Evolutionary conservation across 768 basidiomycete species (phyloP), one percentile per base, ranked within the genome.

Genomic region (Neoboletus subvelutipes): DNA sequence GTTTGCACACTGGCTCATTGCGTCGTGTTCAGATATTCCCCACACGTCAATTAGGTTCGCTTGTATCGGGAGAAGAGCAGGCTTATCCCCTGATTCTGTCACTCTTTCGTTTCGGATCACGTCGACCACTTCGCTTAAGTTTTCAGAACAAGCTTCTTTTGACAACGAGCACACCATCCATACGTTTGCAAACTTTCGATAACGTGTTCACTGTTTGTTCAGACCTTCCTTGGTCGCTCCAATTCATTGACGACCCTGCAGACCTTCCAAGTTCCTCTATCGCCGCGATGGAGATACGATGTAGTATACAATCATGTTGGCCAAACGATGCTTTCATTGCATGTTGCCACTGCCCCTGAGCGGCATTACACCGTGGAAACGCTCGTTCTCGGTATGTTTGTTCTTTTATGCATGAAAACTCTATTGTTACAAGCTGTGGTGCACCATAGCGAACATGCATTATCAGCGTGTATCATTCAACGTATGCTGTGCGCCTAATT

Each of bases 391-490:
- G 45, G 49, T 59, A 61, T 66, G 46, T 56, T 29, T 45, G 53
- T 51, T 26, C 40, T 52, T 41, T 42, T 45, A 31, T 47, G n/a
- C 50, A 42, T 53, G 58, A 54, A 65, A 69, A 52, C 55, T 60
- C 43, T 64, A 66, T 68, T 55, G 52, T 48, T 47, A 55, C 52
- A 45, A 60, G 53, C 62, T 56, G 60, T 67, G 61, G 56, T 58
- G 47, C 55, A n/a, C n/a, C n/a, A 57, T 48, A 58, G 59, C 59
- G 54, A 52, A 36, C 67, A 71, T 58, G 67, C 69, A 57, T 46
- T 40, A 57, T 24, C 62, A 54, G 65, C 69, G 54, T 67, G 69
- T 56, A 66, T 67, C 69, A 71, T 13, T 55, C 55, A 20, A 52
- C 52, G 39, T 58, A 52, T 59, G 64, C 61, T 64, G 59, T 65